phyloP scores from a whole-genome alignment of 176 grass and related monocot species.

The Thinopyrum elongatum region DNA sequence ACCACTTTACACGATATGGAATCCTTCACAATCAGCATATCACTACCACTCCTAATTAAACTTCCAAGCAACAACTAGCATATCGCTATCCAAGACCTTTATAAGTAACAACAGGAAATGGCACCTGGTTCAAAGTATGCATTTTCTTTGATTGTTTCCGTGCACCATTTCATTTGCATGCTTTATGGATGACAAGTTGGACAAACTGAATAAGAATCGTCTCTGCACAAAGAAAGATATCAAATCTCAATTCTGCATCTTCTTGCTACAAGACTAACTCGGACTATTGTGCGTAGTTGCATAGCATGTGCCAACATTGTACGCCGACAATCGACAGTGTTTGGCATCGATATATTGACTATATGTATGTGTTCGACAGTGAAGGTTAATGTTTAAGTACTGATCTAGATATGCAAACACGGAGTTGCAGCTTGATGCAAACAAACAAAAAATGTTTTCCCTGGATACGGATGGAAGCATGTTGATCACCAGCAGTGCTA shows the following conservation, averaged over 20 bases:
- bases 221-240: not conserved
- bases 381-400: not conserved
- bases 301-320: not conserved
- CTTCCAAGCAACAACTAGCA: conserved; percentile 39
- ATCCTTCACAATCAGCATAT: conserved; percentile 25
- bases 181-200: not conserved
- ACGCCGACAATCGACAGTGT: not conserved
- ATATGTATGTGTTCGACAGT: not conserved
- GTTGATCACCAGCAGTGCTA: not conserved
- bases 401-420: not conserved
- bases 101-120: not conserved
- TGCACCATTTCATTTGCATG: not conserved
- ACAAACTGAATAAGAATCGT: not conserved
- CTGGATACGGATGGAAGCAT: not conserved
- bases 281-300: not conserved
- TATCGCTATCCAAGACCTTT: conserved; percentile 20
- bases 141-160: not conserved
- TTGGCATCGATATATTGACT: not conserved
- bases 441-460: not conserved
- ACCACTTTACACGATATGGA: not conserved
- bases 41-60: conserved; percentile 2
- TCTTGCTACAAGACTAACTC: not conserved
- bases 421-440: not conserved
- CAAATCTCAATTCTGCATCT: not conserved
- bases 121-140: not conserved